A percentile compares a stretch with the other conserved stretches of the same genome.
Evolutionary conservation across 1,284 basidiomycete species (phyloP).

Genomic region (Naganishia albida): DNA sequence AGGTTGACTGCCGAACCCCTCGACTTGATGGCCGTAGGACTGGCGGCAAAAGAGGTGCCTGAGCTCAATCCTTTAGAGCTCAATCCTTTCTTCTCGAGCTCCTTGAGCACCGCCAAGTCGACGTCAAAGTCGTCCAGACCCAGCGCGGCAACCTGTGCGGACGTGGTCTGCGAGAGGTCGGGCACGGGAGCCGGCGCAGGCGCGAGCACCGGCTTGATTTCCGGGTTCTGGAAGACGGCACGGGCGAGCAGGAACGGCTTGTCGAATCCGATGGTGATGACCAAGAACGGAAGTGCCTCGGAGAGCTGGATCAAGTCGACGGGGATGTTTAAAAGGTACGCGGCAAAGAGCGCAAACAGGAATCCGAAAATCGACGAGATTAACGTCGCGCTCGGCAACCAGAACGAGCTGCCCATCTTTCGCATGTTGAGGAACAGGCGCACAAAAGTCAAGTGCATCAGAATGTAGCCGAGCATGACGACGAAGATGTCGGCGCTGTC

Average conservation of each 20-base stretch:
- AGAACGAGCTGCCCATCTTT: conserved; percentile 82
- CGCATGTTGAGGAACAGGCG: conserved; percentile 84
- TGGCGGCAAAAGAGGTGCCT: conserved; percentile 19
- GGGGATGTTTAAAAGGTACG: conserved; percentile 77
- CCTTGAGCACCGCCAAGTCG: conserved; percentile 63
- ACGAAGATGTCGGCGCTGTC: conserved; percentile 95
- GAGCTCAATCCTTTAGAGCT: conserved; percentile 66
- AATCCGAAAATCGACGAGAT: conserved; percentile 84
- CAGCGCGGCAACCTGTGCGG: conserved; percentile 73
- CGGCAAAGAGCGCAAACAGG: conserved; percentile 80
- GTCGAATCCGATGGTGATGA: conserved; percentile 97
- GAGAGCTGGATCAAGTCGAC: conserved; percentile 91
- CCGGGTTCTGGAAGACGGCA: conserved; percentile 85
- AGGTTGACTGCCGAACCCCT: conserved; percentile 37
- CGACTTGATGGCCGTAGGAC: conserved; percentile 28
- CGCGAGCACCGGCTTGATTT: conserved; percentile 58
- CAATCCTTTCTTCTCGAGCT: conserved; percentile 64
- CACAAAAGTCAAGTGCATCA: conserved; percentile 96
- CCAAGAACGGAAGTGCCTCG: conserved; percentile 94
- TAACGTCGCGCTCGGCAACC: conserved; percentile 79
- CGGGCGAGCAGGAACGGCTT: conserved; percentile 91
- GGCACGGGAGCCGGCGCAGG: conserved; percentile 54
- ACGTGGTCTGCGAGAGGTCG: conserved; percentile 57
- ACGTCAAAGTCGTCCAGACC: conserved; percentile 56
- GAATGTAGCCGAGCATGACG: conserved; percentile 88